phyloP scores from a whole-genome alignment of 2,329 filamentous ascomycete genomes.

The Diaporthe sp. region DNA sequence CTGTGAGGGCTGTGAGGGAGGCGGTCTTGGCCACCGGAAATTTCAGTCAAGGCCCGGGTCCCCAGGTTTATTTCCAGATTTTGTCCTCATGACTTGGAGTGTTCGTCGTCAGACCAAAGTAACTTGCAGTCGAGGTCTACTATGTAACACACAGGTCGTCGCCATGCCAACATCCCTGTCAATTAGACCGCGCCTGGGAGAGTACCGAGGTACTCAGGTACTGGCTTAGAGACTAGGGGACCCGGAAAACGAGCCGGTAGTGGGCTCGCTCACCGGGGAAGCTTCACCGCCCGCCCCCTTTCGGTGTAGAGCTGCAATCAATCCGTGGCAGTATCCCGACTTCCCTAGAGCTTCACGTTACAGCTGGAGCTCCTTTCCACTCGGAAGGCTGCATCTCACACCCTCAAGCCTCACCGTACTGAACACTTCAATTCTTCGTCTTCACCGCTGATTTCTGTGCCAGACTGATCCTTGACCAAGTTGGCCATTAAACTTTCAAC shows the following conservation, averaged over 20 bases:
- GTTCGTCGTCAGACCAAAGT: neutral
- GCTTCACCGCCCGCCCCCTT: conserved; percentile 11
- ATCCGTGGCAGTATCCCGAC: conserved; percentile 21
- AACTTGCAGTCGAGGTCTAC: neutral
- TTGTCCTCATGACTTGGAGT: neutral
- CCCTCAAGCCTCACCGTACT: neutral
- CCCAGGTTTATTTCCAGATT: neutral
- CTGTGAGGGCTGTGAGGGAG: neutral
- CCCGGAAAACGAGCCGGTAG: neutral
- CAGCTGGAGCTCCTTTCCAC: conserved; percentile 12
- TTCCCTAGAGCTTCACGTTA: conserved; percentile 20
- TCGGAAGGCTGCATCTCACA: neutral
- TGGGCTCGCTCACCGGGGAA: neutral
- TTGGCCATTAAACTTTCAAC: neutral
- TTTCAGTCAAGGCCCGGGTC: neutral
- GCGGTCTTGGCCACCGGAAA: neutral
- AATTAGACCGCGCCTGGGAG: neutral
- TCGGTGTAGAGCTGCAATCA: conserved; percentile 2
- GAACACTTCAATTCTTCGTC: neutral
- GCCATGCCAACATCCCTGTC: neutral
- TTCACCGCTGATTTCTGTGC: neutral
- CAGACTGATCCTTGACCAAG: neutral
- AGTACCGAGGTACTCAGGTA: neutral
- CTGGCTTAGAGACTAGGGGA: neutral
- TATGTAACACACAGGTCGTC: neutral